These are phyloP conservation scores for Cryphonectria nitschkei DNA, from an alignment of 2,329 filamentous ascomycete genomes.

Conservation along the genomic window DNA sequence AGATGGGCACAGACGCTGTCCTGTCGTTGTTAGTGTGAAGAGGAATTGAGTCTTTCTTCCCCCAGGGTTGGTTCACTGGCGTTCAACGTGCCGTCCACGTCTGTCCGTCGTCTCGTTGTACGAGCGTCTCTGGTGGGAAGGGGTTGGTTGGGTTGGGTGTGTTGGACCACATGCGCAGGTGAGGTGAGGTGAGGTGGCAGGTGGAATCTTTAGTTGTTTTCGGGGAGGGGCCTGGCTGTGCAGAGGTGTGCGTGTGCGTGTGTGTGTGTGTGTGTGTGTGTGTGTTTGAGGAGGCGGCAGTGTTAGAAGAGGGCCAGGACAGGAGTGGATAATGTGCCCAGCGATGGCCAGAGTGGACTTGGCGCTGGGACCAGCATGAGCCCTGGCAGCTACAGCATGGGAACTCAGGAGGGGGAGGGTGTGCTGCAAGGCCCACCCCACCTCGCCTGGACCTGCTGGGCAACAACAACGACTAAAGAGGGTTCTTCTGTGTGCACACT, in stretches of 20 bases:
- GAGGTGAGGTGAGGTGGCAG: slow-evolving; percentile 17
- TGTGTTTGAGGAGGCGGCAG: slow-evolving; percentile 13
- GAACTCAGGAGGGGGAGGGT: slow-evolving; percentile 10
- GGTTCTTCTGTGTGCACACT: neutral
- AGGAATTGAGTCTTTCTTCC: neutral
- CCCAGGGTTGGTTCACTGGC: neutral
- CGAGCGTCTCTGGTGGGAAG: neutral
- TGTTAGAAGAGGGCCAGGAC: slow-evolving; percentile 1
- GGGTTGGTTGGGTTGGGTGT: neutral
- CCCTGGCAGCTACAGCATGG: slow-evolving; percentile 11
- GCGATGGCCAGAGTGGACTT: neutral
- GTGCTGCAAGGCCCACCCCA: slow-evolving; percentile 1
- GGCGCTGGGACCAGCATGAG: slow-evolving; percentile 8
- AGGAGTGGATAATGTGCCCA: slow-evolving; percentile 2
- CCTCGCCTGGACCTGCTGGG: neutral
- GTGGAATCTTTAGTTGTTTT: slow-evolving; percentile 16
- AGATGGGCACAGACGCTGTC: slow-evolving; percentile 22
- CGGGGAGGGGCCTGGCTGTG: neutral
- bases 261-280: neutral
- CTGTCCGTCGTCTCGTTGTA: neutral
- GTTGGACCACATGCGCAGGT: slow-evolving; percentile 16
- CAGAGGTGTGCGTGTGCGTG: neutral
- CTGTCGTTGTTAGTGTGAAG: neutral
- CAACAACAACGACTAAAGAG: neutral
- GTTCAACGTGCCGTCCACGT: neutral